Conservation (phyloP, 78 protist species). For the Dictyostelium discoideum region dicty_2.7 NC_007091.3:2564501-2565000, state of each 20-base stretch:
- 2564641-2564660: not conserved
- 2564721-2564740: not conserved
- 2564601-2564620: not conserved
- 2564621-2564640: not conserved
- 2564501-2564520: not conserved
- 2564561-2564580: not conserved
- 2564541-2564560: not conserved
- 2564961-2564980: not conserved
- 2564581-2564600: not conserved
- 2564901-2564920: no score
- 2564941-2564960: not conserved
- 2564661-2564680: no score
- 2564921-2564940: no score
- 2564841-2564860: no score
- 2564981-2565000: not conserved
- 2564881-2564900: no score
- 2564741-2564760: no score
- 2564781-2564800: no score
- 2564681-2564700: not conserved
- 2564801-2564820: no score
- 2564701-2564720: not conserved
- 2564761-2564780: no score
- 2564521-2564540: not conserved
- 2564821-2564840: no score
- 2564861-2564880: no score